Conservation (phyloP, 2,329 filamentous ascomycete species). For the Colletotrichum somersetense region DNA sequence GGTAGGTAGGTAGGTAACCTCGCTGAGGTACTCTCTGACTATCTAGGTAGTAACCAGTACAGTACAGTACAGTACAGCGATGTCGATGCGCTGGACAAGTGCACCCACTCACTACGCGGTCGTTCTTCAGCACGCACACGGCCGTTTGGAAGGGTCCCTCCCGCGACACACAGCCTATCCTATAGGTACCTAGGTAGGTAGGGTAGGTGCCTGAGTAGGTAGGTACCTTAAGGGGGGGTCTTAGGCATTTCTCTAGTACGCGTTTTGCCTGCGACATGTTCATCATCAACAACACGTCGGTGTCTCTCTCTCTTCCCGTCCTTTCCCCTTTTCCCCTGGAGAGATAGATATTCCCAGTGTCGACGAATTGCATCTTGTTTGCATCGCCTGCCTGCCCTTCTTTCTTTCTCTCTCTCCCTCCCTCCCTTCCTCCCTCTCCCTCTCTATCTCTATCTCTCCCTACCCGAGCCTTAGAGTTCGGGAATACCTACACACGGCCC, state of each 20-base stretch:
- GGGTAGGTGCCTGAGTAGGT: neutral
- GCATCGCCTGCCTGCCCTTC: neutral
- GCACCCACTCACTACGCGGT: neutral
- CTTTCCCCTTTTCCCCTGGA: neutral
- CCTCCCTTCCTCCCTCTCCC: neutral
- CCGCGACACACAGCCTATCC: neutral
- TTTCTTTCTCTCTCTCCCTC: neutral
- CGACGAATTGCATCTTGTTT: slow-evolving; percentile 1
- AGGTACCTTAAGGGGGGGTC: neutral
- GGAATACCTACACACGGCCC: neutral
- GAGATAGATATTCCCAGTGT: neutral
- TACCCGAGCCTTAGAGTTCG: neutral
- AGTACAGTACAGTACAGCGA: neutral
- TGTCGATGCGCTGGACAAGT: slow-evolving; percentile 8
- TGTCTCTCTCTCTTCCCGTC: neutral
- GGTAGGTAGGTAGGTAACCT: too few species aligned
- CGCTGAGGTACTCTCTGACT: too few species aligned
- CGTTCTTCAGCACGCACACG: neutral
- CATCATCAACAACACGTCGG: slow-evolving; percentile 1
- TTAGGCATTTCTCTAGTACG: slow-evolving; percentile 7
- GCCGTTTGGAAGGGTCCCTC: neutral
- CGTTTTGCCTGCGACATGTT: neutral
- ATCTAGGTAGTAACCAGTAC: too few species aligned
- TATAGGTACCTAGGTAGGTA: too few species aligned
- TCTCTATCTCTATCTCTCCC: neutral